These are phyloP conservation scores for Alternaria atra DNA, from an alignment of 2,329 filamentous ascomycete genomes.

Conservation along the genomic window DNA sequence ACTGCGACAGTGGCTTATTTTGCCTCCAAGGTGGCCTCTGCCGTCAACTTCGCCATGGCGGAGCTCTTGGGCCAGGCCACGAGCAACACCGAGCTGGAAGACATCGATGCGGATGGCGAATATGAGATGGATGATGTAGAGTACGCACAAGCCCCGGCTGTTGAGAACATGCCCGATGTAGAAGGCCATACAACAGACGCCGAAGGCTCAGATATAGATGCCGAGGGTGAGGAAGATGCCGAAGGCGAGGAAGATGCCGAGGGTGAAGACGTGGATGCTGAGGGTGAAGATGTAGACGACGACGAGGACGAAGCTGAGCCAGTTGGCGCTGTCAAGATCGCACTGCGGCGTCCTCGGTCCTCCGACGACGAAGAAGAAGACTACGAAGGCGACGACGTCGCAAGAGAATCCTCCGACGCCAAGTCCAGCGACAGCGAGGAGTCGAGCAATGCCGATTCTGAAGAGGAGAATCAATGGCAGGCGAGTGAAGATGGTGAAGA, in stretches of 20 bases:
- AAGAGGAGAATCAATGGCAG: slow-evolving; percentile 65
- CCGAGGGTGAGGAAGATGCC: slow-evolving; percentile 60
- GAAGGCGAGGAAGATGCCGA: slow-evolving; percentile 61
- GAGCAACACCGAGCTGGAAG: slow-evolving; percentile 44
- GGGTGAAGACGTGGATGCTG: slow-evolving; percentile 55
- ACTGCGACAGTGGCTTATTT: slow-evolving; percentile 48
- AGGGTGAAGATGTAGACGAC: slow-evolving; percentile 59
- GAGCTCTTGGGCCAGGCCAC: slow-evolving; percentile 50
- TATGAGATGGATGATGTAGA: slow-evolving; percentile 51
- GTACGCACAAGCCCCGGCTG: slow-evolving; percentile 35
- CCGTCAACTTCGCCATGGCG: slow-evolving; percentile 54
- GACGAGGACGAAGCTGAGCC: slow-evolving; percentile 61
- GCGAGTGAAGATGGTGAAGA: slow-evolving; percentile 65
- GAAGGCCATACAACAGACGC: slow-evolving; percentile 51
- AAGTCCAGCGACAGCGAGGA: slow-evolving; percentile 52
- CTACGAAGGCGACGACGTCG: slow-evolving; percentile 52
- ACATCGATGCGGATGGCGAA: slow-evolving; percentile 52
- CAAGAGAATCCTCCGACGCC: slow-evolving; percentile 48
- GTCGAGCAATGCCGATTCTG: slow-evolving; percentile 59
- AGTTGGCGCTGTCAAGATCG: slow-evolving; percentile 54
- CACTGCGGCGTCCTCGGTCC: slow-evolving; percentile 37
- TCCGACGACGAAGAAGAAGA: slow-evolving; percentile 54
- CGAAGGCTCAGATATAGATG: slow-evolving; percentile 55
- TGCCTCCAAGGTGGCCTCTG: slow-evolving; percentile 51
- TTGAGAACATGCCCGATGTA: slow-evolving; percentile 28